Conservation (phyloP, 768 basidiomycete species). For the Antrodiella citrinella region DNA sequence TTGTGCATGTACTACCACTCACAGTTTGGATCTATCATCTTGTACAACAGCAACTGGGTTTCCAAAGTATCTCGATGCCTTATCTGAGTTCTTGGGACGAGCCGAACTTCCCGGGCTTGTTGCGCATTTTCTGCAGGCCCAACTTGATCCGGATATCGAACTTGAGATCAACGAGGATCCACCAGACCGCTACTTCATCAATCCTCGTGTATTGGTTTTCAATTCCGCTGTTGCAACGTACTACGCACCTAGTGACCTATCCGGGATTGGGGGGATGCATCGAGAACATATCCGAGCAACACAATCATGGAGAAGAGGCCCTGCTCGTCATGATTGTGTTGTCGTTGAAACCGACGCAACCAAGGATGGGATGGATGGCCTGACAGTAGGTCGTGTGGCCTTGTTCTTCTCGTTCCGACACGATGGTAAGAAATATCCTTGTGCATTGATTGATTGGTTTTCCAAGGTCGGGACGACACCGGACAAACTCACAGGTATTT, state of each 20-base stretch:
- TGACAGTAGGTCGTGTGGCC: conserved; percentile 10
- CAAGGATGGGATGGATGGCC: conserved; percentile 8
- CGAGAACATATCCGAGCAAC: conserved; percentile 13
- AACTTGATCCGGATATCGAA: background rate
- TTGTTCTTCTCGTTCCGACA: conserved; percentile 18
- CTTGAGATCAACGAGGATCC: background rate
- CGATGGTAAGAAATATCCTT: conserved; percentile 5
- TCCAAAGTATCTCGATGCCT: no score
- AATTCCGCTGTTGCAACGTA: conserved; percentile 17
- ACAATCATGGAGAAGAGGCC: conserved; percentile 13
- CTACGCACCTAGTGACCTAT: conserved; percentile 20
- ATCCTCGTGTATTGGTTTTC: conserved; percentile 8
- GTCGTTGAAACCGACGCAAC: conserved; percentile 11
- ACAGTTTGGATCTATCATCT: no score
- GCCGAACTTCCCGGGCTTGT: background rate
- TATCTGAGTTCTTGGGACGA: no score
- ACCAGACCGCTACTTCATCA: background rate
- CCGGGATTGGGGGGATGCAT: conserved; percentile 18
- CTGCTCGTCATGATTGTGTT: conserved; percentile 13
- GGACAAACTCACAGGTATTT: conserved; percentile 19
- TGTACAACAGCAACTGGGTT: no score
- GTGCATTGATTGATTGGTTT: conserved; percentile 16
- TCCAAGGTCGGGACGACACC: conserved; percentile 6
- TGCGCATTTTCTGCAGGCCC: background rate
- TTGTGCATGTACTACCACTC: no score